These are phyloP conservation scores for Lasiodiplodia sp. DNA, from an alignment of 2,329 filamentous ascomycete genomes.

Conservation along the genomic window DNA sequence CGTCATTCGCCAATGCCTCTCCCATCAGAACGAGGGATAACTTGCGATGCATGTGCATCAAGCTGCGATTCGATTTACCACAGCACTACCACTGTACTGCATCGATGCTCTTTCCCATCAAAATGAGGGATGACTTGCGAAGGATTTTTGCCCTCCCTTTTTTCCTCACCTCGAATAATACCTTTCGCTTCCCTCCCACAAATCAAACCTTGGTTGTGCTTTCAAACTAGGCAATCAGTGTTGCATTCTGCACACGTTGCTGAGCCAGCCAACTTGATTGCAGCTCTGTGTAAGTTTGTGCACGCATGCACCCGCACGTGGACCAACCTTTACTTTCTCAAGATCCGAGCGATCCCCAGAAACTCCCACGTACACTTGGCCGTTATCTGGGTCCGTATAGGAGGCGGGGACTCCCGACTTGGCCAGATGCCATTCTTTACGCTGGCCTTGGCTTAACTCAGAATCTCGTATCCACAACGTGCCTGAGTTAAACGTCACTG, in stretches of 20 bases:
- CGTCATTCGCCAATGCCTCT: not conserved
- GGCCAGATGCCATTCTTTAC: not conserved
- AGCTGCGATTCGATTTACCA: no score
- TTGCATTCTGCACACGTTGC: no score
- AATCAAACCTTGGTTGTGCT: no score
- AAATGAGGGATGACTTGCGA: no score
- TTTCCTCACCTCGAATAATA: no score
- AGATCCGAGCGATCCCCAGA: not conserved
- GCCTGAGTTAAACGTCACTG: not conserved
- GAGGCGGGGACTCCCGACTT: not conserved
- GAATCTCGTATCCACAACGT: slow-evolving; percentile 4
- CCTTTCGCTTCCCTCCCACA: no score
- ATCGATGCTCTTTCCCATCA: no score
- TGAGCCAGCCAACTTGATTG: no score
- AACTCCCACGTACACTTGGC: not conserved
- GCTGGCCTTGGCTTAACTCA: slow-evolving; percentile 7
- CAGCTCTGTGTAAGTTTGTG: no score
- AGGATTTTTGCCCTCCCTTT: no score
- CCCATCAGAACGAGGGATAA: not conserved
- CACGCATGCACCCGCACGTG: not conserved
- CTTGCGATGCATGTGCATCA: not conserved
- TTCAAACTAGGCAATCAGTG: no score
- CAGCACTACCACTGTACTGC: no score
- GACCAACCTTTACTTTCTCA: not conserved
- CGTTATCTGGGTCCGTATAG: not conserved